Evolutionary conservation across 257 asterid genomes (phyloP), one percentile per base, ranked within the genome.

Genomic region (Fraxinus pennsylvanica): DNA sequence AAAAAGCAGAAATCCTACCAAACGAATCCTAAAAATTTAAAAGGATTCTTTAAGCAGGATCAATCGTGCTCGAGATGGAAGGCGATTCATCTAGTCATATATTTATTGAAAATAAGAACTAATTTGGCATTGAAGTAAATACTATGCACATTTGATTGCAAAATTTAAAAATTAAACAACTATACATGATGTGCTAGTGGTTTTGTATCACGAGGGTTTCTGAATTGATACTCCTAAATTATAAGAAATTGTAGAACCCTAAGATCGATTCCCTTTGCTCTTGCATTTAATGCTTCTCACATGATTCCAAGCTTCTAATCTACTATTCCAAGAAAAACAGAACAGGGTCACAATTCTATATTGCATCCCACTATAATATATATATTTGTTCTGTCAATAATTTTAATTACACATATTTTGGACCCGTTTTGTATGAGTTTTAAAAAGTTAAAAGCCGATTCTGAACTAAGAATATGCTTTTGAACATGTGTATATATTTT

Each of bases 251-350:
- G 82, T 72, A 84, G 83, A 84, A 86, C 84, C 89, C 86, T 77
- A 83, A 83, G 86, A 82, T 81, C 85, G 96, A 89, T 88, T 90
- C 88, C 91, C 85, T 89, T 79, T 88, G 76, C 85, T 85, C 87
- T 81, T 82, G 92, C 97, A 94, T 92, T 94, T 88, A 94, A 88
- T 92, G 98, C 91, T 43, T 86, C 76, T 91, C 97, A 94, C 98
- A 90, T 92, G 97, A 90, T 94, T 92, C 91, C 94, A 89, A 92
- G 84, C 96, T 89, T 89, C 89, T 82, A 87, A 82, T 90, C 90
- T 88, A 82, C 92, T 82, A 80, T 88, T 91, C 96, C 95, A 76
- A 88, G 92, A 79, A 82, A 82, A 87, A 90, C 91, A 86, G 79
- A 83, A 88, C 84, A 80, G 72, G 82, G 72, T 33, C 32, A 54